Evolutionary conservation across 805 yeast species (phyloP).

Genomic region (Yarrowia bubula): DNA sequence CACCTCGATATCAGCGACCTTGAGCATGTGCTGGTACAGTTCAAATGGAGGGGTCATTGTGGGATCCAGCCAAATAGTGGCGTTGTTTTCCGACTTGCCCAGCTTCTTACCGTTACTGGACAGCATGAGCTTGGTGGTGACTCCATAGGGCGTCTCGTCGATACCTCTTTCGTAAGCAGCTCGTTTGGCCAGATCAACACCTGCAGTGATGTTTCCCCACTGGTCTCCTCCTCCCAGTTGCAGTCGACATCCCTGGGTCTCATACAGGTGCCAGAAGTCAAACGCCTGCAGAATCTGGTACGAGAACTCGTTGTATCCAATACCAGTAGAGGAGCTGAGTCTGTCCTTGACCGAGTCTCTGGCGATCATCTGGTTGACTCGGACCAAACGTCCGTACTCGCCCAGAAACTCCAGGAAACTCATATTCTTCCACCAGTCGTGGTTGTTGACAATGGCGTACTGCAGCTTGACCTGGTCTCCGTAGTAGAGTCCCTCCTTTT

Average conservation of each 20-base stretch:
- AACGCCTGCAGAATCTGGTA: slow-evolving; percentile 92
- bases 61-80: slow-evolving; percentile 72
- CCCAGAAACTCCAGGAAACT: slow-evolving; percentile 75
- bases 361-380: slow-evolving; percentile 83
- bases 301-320: slow-evolving; percentile 92
- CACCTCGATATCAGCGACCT: slow-evolving; percentile 74
- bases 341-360: slow-evolving; percentile 84
- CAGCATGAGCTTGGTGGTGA: slow-evolving; percentile 87
- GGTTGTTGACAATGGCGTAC: slow-evolving; percentile 55
- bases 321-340: slow-evolving; percentile 63
- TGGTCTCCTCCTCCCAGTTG: slow-evolving; percentile 97
- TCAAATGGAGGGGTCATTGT: slow-evolving; percentile 75
- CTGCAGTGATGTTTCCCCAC: slow-evolving; percentile 98
- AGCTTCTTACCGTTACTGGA: slow-evolving; percentile 89
- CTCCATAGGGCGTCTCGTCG: slow-evolving; percentile 53
- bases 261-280: slow-evolving; percentile 81
- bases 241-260: slow-evolving; percentile 54
- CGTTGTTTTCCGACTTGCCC: slow-evolving; percentile 97
- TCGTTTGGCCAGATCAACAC: slow-evolving; percentile 60
- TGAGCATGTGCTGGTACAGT: slow-evolving; percentile 80
- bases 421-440: slow-evolving; percentile 81
- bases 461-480: slow-evolving; percentile 44
- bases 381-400: slow-evolving; percentile 69
- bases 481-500: slow-evolving; percentile 51
- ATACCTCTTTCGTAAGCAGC: slow-evolving; percentile 32